Evolutionary conservation across 306 rosid genomes (phyloP).

Genomic region (Acacia acuminata): DNA sequence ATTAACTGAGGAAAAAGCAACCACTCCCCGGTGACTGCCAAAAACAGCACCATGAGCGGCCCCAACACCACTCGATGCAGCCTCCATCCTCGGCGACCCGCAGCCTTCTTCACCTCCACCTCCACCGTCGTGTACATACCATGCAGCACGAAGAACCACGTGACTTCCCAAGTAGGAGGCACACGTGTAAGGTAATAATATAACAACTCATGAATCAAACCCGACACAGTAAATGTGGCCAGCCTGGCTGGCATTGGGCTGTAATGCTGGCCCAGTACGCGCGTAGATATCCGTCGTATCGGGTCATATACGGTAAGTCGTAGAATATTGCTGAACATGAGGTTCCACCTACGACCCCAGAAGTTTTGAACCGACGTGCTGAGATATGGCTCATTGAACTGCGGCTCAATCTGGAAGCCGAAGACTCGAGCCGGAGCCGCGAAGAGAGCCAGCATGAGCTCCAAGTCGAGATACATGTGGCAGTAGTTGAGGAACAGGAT

Average conservation of each 20-base stretch:
- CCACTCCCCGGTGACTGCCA: slow-evolving; percentile 52
- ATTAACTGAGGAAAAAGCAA: slow-evolving; percentile 61
- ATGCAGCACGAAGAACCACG: slow-evolving; percentile 60
- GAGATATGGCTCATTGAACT: slow-evolving; percentile 68
- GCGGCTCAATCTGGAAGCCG: slow-evolving; percentile 55
- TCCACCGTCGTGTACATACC: slow-evolving; percentile 54
- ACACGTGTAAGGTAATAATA: slow-evolving; percentile 62
- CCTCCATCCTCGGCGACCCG: slow-evolving; percentile 38
- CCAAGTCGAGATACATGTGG: slow-evolving; percentile 59
- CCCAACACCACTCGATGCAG: slow-evolving; percentile 42
- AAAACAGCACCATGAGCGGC: slow-evolving; percentile 37
- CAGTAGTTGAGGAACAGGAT: slow-evolving; percentile 42
- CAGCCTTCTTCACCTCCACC: slow-evolving; percentile 51
- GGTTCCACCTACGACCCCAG: slow-evolving; percentile 90
- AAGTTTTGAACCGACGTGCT: slow-evolving; percentile 76
- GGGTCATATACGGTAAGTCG: slow-evolving; percentile 56
- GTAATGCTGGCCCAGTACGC: slow-evolving; percentile 21
- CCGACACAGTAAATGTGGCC: slow-evolving; percentile 50
- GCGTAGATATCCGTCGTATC: not conserved
- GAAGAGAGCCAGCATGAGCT: slow-evolving; percentile 39
- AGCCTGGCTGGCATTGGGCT: slow-evolving; percentile 23
- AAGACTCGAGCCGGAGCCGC: slow-evolving; percentile 47
- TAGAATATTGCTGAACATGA: slow-evolving; percentile 57
- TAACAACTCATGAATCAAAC: slow-evolving; percentile 66
- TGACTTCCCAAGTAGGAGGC: slow-evolving; percentile 84